These are phyloP conservation scores for Chrysochromulina parva DNA, from an alignment of 78 protist species.

Conservation along the genomic window DNA sequence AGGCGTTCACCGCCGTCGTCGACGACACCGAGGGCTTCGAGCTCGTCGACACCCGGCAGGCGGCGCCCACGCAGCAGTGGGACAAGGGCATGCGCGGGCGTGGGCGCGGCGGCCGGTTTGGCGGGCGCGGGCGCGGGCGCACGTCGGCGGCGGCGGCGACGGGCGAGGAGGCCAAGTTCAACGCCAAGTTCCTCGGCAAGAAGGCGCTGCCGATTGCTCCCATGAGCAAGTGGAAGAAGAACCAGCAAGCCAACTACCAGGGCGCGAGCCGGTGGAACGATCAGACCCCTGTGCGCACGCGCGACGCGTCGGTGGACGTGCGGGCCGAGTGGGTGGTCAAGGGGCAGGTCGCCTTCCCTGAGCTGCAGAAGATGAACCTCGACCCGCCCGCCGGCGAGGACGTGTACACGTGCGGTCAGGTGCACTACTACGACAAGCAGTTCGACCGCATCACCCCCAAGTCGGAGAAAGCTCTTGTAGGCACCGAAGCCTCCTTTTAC, in stretches of 20 bases:
- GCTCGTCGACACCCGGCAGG: conserved; percentile 43
- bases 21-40: conserved; percentile 38
- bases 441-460: conserved; percentile 54
- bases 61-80: background rate
- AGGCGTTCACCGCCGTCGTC: conserved; percentile 39
- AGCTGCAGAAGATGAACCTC: conserved; percentile 15
- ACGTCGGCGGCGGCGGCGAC: background rate
- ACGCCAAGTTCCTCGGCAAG: background rate
- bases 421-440: conserved; percentile 34
- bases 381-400: conserved; percentile 34
- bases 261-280: background rate
- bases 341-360: conserved; percentile 36
- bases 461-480: conserved; percentile 7
- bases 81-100: conserved; percentile 16
- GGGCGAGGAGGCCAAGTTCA: background rate
- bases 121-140: background rate
- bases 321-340: conserved; percentile 34
- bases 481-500: background rate
- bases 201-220: background rate
- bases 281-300: background rate
- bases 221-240: background rate
- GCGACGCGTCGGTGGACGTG: conserved; percentile 53
- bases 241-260: background rate
- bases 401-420: conserved; percentile 15
- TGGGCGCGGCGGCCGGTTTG: conserved; percentile 1